Evolutionary conservation across 202 grass and related monocot genomes (phyloP).

Genomic region (Musa balbisiana): DNA sequence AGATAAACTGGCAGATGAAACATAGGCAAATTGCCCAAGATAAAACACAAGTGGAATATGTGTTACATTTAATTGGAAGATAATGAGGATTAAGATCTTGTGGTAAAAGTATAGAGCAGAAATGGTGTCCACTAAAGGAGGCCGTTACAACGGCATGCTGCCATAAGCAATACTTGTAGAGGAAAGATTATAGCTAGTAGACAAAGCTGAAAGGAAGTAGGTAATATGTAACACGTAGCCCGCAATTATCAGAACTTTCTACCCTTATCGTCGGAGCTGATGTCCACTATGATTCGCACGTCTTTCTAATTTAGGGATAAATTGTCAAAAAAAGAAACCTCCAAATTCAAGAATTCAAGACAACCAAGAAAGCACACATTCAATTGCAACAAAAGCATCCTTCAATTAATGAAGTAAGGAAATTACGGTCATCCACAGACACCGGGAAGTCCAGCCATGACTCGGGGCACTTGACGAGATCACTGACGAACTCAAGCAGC

Average conservation of each 20-base stretch:
- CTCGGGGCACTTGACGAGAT: conserved; percentile 51
- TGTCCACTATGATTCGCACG: no score
- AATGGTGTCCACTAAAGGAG: background rate
- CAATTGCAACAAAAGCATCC: no score
- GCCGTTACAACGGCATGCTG: background rate
- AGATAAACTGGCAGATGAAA: background rate
- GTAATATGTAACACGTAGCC: background rate
- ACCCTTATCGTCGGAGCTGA: no score
- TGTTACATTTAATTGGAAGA: background rate
- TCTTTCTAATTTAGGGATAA: no score
- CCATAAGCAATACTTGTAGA: background rate
- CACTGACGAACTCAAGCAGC: conserved; percentile 39
- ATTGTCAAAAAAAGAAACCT: no score
- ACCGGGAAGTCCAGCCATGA: conserved; percentile 84
- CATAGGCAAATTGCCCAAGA: no score
- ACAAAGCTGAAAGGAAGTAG: background rate
- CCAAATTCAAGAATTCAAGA: background rate
- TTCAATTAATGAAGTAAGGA: background rate
- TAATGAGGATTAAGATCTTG: background rate
- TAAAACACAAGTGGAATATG: background rate
- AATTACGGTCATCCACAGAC: conserved; percentile 49
- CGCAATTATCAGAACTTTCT: background rate
- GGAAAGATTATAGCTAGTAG: background rate
- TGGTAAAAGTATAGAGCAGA: background rate
- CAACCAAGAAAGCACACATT: no score